phyloP scores from a whole-genome alignment of 2,329 filamentous ascomycete species.

The Pestalotiopsis sp. region DNA sequence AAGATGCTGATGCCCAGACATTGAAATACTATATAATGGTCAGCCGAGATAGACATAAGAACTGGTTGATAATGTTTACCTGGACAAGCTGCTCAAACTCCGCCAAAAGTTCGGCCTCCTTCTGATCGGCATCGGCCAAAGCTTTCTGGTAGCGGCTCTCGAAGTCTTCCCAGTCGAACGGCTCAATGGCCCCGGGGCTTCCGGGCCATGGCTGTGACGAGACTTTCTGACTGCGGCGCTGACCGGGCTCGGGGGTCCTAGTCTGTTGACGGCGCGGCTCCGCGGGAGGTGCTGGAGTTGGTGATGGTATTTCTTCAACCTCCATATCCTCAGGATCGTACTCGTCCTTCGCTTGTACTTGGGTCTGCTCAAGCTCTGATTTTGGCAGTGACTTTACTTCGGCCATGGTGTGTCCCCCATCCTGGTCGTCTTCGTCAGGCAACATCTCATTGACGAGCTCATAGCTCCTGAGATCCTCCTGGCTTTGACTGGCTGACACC shows the following conservation, averaged over 20 bases:
- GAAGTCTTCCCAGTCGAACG: conserved; percentile 80
- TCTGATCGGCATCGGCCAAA: conserved; percentile 62
- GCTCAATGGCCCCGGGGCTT: conserved; percentile 53
- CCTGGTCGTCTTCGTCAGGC: conserved; percentile 1
- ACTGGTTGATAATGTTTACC: conserved; percentile 39
- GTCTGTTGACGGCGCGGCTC: conserved; percentile 19
- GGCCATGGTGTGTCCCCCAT: not conserved
- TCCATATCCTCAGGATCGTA: not conserved
- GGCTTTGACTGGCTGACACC: conserved; percentile 9
- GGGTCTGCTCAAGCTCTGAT: conserved; percentile 4
- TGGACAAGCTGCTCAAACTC: conserved; percentile 71
- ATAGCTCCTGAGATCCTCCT: conserved; percentile 15
- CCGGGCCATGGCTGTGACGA: conserved; percentile 42
- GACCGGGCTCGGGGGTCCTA: conserved; percentile 39
- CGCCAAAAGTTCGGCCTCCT: conserved; percentile 67
- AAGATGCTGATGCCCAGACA: conserved; percentile 75
- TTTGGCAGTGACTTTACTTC: not conserved
- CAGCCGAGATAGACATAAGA: not conserved
- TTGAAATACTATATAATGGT: conserved; percentile 67
- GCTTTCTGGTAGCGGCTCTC: conserved; percentile 68
- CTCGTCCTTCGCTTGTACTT: not conserved
- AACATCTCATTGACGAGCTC: not conserved
- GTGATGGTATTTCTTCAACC: not conserved
- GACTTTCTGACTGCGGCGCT: conserved; percentile 34
- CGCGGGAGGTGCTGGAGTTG: not conserved